Base-by-base conservation (phyloP, 2,329 filamentous ascomycete species). In the Fusarium equiseti region DNA sequence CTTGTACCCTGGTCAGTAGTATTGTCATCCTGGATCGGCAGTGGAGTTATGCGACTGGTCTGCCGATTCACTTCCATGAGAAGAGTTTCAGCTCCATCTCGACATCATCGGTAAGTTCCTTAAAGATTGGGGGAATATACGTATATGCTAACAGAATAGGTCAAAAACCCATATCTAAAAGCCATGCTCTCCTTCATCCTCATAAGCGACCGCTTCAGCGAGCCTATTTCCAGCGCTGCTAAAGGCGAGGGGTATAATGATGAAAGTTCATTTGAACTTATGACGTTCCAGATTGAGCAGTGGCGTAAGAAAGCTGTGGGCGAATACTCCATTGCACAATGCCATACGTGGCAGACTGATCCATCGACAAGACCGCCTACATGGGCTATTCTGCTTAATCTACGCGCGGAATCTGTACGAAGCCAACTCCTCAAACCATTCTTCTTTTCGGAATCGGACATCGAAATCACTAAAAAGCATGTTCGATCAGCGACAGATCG, bases 281-380 rank as follows among this genome's bases (percentile, higher is more conserved):
- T 77, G 67, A 76, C 70, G 9, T 77, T 78, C 11, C 77, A 78
- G 22, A 70, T 78, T 7, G 73, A 75, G 13, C 74, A 76, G 29
- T 77, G 75, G 75, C 56, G 72, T 3, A 76, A 72, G 26, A 73
- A 68, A 6, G 71, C 71, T 3, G 66, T 77, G 3, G 74, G 66
- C 1, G 46, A 69, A 11, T 44, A 73, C 18, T 57, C 55, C 1
- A 18, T 70, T 5, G 48, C 67, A 1, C 53, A 51, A 8, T 70
- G 46, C 3, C 51, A 57, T 8, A 18, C 55, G 5, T 70, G 67
- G 66, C 62, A 58, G 13, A 44, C 61, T 9, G 52, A 63, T 8
- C 66, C 66, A 0, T 46, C 67, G 0, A 63, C 46, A 3, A 56
- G 62, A 20, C 66, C 67, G 2, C 67, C 67, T 8, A 70, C 67